Evolutionary conservation across 176 grass and related monocot species (phyloP), one percentile per base, ranked within the genome.

Genomic region (Otatea glauca): DNA sequence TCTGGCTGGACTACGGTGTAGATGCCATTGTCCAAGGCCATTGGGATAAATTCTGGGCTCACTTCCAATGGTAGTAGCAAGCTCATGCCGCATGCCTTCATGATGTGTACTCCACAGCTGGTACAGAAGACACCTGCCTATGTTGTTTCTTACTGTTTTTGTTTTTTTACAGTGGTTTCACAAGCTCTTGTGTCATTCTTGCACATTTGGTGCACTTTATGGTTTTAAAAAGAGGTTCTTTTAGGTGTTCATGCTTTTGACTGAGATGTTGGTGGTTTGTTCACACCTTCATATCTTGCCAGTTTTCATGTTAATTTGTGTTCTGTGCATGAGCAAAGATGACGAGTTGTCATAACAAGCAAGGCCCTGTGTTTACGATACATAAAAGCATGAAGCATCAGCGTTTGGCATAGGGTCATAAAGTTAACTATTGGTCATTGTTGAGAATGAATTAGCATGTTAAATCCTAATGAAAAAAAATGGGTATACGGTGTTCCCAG

Each of bases 231-330:
- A 54, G 17, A 32, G 5, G 53, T 56, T 56, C 53, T 56, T 56
- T 20, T 60, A 50, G 24, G 7, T 73, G 27, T 54, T 54, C 17
- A 6, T 54, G 64, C 23, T 64, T 64, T 78, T 20, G 23, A 29
- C n/a, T 64, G 14, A 63, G 9, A 32, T 78, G 56, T 29, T 18
- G 41, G 15, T 41, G 44, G 38, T 78, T 63, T 23, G 24, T 63
- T 78, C 58, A 32, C 61, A 47, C 58, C 1, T 64, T 45, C 15
- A 21, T 78, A 64, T 45, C 41, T 63, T 63, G 23, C 16, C 24
- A 44, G 58, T 39, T 78, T 78, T 42, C 41, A 34, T 78, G 76
- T 32, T 61, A 78, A 63, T 78, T 62, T 78, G 76, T n/a, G 58
- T 65, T 78, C 18, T 65, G 42, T 78, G 59, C 74, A 59, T 76